A percentile compares a stretch with the other conserved stretches of the same genome.
Conservation (phyloP, 345 rosid genomes). For the Gossypium raimondii region DNA sequence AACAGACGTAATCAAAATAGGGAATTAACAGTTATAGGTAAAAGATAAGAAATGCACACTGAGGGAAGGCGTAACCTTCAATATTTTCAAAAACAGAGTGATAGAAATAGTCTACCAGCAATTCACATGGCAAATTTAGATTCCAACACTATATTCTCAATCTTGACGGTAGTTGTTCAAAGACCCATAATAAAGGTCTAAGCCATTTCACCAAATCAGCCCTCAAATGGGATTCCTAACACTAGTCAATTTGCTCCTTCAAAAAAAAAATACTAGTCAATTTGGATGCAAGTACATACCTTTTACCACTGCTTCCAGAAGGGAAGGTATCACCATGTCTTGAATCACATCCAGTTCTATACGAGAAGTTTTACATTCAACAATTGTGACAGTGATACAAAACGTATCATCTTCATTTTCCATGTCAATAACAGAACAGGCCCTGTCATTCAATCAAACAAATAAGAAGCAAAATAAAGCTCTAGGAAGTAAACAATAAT, state of each 20-base stretch:
- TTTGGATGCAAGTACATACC: slow-evolving; percentile 8
- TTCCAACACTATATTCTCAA: background rate
- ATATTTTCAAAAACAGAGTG: background rate
- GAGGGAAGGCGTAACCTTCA: background rate
- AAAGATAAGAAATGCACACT: background rate
- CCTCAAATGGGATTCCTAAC: background rate
- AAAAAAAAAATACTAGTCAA: background rate
- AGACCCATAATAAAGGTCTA: background rate
- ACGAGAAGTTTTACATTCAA: slow-evolving; percentile 4
- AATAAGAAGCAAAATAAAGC: background rate
- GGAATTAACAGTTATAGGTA: background rate
- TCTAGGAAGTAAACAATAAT: background rate
- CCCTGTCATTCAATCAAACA: slow-evolving; percentile 9
- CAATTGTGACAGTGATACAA: slow-evolving; percentile 12
- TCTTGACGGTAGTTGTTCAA: background rate
- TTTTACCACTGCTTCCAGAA: slow-evolving; percentile 16
- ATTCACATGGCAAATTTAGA: background rate
- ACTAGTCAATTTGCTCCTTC: background rate
- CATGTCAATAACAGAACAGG: slow-evolving; percentile 9
- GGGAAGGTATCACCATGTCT: slow-evolving; percentile 5
- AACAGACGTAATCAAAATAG: background rate
- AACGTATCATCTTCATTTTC: slow-evolving; percentile 2
- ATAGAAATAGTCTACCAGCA: background rate
- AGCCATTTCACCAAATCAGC: background rate
- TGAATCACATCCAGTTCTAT: slow-evolving; percentile 11